Percentiles rank a stretch among this genome's conserved stretches.
Evolutionary conservation across 208 protist species (phyloP).

Genomic region (Trypanosoma rangeli): DNA sequence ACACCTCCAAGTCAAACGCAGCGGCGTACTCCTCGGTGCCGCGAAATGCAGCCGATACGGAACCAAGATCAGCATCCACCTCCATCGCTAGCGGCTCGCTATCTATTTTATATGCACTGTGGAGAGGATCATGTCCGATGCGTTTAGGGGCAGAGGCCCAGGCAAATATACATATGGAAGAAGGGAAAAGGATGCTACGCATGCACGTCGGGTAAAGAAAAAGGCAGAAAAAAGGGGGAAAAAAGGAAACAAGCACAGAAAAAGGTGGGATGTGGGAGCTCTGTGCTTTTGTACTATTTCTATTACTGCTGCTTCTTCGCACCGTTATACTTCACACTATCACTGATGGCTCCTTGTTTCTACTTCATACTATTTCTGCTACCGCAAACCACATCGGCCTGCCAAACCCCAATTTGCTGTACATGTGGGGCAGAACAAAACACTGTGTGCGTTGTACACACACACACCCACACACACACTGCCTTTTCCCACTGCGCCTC

Average conservation of each 20-base stretch:
- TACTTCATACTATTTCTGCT: too few relatives aligned
- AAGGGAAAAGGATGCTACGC: constrained; percentile 6
- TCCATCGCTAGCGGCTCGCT: constrained; percentile 2
- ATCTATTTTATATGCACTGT: not conserved
- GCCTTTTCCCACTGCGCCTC: not conserved
- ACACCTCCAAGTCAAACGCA: constrained; percentile 90
- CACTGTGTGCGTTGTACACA: too few relatives aligned
- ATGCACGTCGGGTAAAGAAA: not conserved
- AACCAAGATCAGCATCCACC: constrained; percentile 14
- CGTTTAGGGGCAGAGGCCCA: constrained; percentile 7
- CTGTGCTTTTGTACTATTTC: not conserved
- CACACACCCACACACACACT: too few relatives aligned
- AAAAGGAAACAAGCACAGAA: not conserved
- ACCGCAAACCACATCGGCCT: not conserved
- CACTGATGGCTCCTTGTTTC: not conserved
- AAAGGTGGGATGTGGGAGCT: not conserved
- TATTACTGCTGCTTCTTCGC: not conserved
- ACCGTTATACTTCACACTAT: not conserved
- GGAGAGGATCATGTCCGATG: not conserved
- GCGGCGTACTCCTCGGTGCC: constrained; percentile 82
- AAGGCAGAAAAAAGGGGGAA: too few relatives aligned
- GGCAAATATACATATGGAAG: constrained; percentile 27
- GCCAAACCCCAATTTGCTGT: not conserved
- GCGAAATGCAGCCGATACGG: constrained; percentile 40
- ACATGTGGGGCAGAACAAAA: too few relatives aligned